Conservation (phyloP, 495 filamentous ascomycete species). For the Glarea lozoyensis region DNA sequence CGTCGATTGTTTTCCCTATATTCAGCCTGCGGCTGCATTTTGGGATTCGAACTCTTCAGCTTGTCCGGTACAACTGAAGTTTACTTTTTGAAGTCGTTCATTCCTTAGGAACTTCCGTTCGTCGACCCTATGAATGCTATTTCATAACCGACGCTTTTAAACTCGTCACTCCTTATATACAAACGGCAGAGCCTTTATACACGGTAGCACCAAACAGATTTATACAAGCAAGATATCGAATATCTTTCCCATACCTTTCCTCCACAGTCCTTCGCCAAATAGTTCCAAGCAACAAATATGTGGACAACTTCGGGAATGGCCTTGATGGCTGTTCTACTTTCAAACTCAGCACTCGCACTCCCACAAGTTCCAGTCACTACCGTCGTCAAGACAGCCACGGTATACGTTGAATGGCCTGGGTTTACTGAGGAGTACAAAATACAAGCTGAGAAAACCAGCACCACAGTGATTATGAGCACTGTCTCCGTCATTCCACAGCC, state of each 20-base stretch:
- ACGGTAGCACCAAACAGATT: background rate
- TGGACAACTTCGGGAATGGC: slow-evolving; percentile 3
- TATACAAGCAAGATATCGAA: background rate
- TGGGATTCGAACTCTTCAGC: too few relatives aligned
- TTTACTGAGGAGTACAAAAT: too few relatives aligned
- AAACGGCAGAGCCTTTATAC: slow-evolving; percentile 1
- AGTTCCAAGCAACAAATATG: slow-evolving; percentile 1
- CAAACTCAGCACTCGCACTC: slow-evolving; percentile 1
- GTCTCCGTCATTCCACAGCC: background rate
- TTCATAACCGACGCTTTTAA: too few relatives aligned
- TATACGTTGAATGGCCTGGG: too few relatives aligned
- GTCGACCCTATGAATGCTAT: too few relatives aligned
- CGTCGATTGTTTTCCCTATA: too few relatives aligned
- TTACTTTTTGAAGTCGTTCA: too few relatives aligned
- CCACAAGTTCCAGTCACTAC: background rate
- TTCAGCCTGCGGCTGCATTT: background rate
- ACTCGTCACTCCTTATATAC: slow-evolving; percentile 1
- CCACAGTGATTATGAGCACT: background rate
- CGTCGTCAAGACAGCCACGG: background rate
- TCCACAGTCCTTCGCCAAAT: background rate
- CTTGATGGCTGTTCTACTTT: slow-evolving; percentile 8
- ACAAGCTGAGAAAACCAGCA: background rate
- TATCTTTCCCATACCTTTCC: background rate
- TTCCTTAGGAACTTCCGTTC: too few relatives aligned
- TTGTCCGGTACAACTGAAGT: too few relatives aligned